These are phyloP conservation scores for Xylariaceae sp. DNA, from an alignment of 2,329 filamentous ascomycete species.

Conservation along the genomic window DNA sequence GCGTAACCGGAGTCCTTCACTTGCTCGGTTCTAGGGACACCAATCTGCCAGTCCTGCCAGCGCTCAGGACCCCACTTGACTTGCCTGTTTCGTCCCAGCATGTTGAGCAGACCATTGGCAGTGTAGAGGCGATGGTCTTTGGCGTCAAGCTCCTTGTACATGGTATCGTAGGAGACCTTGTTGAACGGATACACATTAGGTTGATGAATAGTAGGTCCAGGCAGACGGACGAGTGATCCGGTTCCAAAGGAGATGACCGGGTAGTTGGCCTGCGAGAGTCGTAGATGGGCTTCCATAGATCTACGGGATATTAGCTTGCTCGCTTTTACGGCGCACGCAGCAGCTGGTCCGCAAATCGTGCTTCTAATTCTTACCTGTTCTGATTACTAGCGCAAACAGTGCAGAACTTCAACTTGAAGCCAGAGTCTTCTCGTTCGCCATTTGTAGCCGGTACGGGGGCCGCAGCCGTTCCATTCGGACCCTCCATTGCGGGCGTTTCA, in stretches of 20 bases:
- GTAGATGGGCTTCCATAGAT: slow-evolving; percentile 98
- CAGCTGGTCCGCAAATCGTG: neutral
- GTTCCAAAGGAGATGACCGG: slow-evolving; percentile 99
- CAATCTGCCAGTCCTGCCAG: slow-evolving; percentile 96
- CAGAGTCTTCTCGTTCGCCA: slow-evolving; percentile 45
- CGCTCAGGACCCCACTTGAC: slow-evolving; percentile 95
- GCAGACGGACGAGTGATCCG: slow-evolving; percentile 86
- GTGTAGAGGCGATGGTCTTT: slow-evolving; percentile 87
- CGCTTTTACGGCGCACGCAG: neutral
- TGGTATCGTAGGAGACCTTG: slow-evolving; percentile 87
- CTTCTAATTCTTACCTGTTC: slow-evolving; percentile 62
- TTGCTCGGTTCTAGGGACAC: slow-evolving; percentile 74
- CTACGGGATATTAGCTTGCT: slow-evolving; percentile 37
- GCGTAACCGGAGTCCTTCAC: slow-evolving; percentile 67
- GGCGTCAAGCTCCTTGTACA: slow-evolving; percentile 81
- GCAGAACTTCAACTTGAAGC: slow-evolving; percentile 92
- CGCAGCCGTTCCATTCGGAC: slow-evolving; percentile 34
- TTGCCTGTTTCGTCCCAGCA: slow-evolving; percentile 85
- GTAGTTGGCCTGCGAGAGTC: slow-evolving; percentile 77
- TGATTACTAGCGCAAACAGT: slow-evolving; percentile 99
- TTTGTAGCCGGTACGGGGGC: slow-evolving; percentile 35
- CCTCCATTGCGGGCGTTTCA: slow-evolving; percentile 33
- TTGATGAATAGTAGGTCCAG: slow-evolving; percentile 83
- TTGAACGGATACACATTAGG: slow-evolving; percentile 99
- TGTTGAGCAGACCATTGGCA: slow-evolving; percentile 88